Base-by-base conservation (phyloP, 2,329 filamentous ascomycete species). In the Xylaria sp. region DNA sequence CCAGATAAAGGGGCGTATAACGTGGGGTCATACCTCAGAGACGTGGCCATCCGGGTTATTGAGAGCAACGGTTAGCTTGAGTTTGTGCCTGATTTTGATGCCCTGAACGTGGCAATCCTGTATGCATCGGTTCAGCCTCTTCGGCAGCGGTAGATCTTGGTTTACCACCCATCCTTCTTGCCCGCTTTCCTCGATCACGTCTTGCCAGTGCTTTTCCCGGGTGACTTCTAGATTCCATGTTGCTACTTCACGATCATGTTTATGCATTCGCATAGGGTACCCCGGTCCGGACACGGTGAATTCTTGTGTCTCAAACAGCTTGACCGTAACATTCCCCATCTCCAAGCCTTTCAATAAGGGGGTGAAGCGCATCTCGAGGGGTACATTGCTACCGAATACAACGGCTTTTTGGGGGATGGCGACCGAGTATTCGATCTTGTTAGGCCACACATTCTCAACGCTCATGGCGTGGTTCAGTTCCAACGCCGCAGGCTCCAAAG, bases 401-500 rank as follows among this genome's bases (percentile, higher is more conserved):
- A 97, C 91, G 1, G 96, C 96, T 83, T 98, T 98, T 77, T 94
- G 94, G 0, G 96, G 95, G 12, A 97, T 93, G 67, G 93, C 90
- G 71, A 99, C 94, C 36, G 94, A 95, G 82, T 99, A 99, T 79
- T 97, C 93, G 75, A 98, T 89, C 84, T 99, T 99, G 83, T 97
- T 96, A 6, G 94, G 92, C 96, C 96, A 99, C 72, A 97, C 92
- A 78, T 98, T 98, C 81, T 98, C 94, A 72, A 98, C 94, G 71
- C 93, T 93, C 93, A 98, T 96, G 57, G 94, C 91, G 80, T 98
- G 92, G 46, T 92, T 86, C 71, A 94, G 87, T 78, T 95, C 92
- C 67, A 94, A 85, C 12, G 92, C 91, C 60, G 90, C 90, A 12
- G 92, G 87, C 69, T 93, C 91, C 56, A 94, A 83, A 0, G 93